phyloP scores from a whole-genome alignment of 768 basidiomycete species.

The Leccinum subtestaceum region DNA sequence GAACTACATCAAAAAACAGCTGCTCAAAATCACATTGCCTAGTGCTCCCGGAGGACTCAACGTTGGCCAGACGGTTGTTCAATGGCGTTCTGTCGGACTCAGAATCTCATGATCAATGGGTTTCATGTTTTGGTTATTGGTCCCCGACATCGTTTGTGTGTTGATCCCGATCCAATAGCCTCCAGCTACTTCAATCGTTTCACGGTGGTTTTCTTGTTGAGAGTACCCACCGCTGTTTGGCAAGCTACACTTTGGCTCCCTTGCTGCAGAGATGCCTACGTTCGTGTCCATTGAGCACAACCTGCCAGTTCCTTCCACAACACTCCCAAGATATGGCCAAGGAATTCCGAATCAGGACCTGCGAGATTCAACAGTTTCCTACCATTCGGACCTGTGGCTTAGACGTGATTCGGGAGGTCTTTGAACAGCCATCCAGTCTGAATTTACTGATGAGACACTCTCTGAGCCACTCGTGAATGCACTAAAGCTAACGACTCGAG shows the following conservation, averaged over 20 bases:
- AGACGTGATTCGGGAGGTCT: slow-evolving; percentile 63
- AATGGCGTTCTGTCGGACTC: too few relatives aligned
- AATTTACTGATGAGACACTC: slow-evolving; percentile 45
- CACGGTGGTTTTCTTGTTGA: too few relatives aligned
- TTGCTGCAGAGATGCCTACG: slow-evolving; percentile 63
- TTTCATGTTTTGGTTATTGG: too few relatives aligned
- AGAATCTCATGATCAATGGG: too few relatives aligned
- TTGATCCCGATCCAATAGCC: too few relatives aligned
- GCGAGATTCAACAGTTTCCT: slow-evolving; percentile 62
- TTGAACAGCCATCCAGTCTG: slow-evolving; percentile 60
- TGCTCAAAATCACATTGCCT: too few relatives aligned
- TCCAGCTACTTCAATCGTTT: too few relatives aligned
- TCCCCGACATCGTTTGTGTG: too few relatives aligned
- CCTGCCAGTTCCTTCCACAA: slow-evolving; percentile 39
- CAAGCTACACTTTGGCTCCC: too few relatives aligned
- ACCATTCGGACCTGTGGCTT: slow-evolving; percentile 50
- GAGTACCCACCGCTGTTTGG: slow-evolving; percentile 38
- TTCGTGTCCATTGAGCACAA: slow-evolving; percentile 73
- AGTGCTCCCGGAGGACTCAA: too few relatives aligned
- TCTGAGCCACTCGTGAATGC: slow-evolving; percentile 65
- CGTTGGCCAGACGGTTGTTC: too few relatives aligned
- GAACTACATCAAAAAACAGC: too few relatives aligned
- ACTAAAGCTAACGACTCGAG: slow-evolving; percentile 59
- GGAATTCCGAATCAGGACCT: slow-evolving; percentile 55
- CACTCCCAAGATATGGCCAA: slow-evolving; percentile 47